These are phyloP conservation scores for Phytophthora agathidicida DNA, from an alignment of 352 stramenopile species.

Conservation along the genomic window DNA sequence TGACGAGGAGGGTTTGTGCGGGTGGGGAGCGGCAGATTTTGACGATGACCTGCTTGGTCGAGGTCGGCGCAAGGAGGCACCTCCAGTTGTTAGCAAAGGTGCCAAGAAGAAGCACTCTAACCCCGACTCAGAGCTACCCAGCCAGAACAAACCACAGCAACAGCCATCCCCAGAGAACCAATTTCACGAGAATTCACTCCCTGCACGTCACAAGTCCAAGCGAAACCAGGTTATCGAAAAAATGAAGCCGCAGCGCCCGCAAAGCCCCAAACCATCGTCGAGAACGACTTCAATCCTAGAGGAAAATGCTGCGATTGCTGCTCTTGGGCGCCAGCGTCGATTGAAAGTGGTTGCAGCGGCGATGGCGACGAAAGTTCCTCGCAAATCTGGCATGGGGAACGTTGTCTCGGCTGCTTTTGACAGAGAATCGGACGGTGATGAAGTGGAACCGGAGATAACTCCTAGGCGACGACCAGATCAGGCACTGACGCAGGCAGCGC, in stretches of 20 bases:
- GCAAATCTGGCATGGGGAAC: slow-evolving; percentile 6
- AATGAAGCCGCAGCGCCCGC: not conserved
- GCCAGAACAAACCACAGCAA: not conserved
- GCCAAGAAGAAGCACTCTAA: slow-evolving; percentile 6
- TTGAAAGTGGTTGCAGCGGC: slow-evolving; percentile 24
- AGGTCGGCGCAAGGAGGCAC: not conserved
- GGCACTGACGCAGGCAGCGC: slow-evolving; percentile 2
- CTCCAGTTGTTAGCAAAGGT: not conserved
- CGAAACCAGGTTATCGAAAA: not conserved
- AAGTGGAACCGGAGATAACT: not conserved
- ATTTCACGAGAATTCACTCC: not conserved
- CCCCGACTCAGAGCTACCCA: not conserved
- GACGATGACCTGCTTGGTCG: slow-evolving; percentile 18
- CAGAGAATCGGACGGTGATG: slow-evolving; percentile 5
- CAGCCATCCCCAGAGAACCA: not conserved
- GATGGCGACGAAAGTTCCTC: slow-evolving; percentile 15
- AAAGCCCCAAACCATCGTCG: slow-evolving; percentile 3
- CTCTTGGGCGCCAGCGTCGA: slow-evolving; percentile 20
- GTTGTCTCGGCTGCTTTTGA: slow-evolving; percentile 29
- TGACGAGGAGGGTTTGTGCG: slow-evolving; percentile 24
- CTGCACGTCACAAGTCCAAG: not conserved
- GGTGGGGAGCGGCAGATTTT: slow-evolving; percentile 30
- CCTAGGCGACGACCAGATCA: not conserved
- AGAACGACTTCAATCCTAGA: slow-evolving; percentile 6
- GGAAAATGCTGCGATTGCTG: slow-evolving; percentile 28